phyloP scores from a whole-genome alignment of 306 rosid genomes.

The Clitoria ternatea region DNA sequence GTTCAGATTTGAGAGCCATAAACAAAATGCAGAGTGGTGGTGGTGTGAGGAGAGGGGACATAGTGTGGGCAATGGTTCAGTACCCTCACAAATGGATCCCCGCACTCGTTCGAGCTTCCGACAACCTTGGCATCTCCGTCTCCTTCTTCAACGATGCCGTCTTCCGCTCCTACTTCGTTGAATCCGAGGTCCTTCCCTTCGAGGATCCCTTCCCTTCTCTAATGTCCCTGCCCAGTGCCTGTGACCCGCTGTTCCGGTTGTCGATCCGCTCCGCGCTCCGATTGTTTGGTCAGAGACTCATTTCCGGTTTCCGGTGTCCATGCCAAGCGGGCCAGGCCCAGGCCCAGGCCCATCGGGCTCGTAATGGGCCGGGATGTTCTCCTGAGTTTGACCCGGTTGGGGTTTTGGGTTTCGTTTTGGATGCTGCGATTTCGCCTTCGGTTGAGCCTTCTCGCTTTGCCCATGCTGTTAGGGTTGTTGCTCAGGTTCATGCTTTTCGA shows the following conservation, averaged over 20 bases:
- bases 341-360: neutral
- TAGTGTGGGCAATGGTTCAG: slow-evolving; percentile 30
- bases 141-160: slow-evolving; percentile 24
- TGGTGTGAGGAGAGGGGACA: slow-evolving; percentile 16
- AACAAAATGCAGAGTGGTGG: neutral
- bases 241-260: neutral
- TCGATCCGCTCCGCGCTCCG: slow-evolving; percentile 30
- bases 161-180: neutral
- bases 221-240: neutral
- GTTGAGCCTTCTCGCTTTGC: slow-evolving; percentile 22
- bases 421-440: slow-evolving; percentile 32
- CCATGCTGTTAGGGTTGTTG: slow-evolving; percentile 23
- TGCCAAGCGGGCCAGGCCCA: neutral
- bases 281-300: slow-evolving; percentile 12
- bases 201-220: slow-evolving; percentile 13
- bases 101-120: slow-evolving; percentile 17
- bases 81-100: slow-evolving; percentile 28
- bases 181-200: slow-evolving; percentile 28
- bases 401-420: slow-evolving; percentile 30
- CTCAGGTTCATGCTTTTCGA: slow-evolving; percentile 39
- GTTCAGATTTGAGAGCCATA: too few relatives aligned
- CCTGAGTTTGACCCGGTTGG: neutral
- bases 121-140: slow-evolving; percentile 22
- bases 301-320: slow-evolving; percentile 20
- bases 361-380: neutral